Conservation (phyloP, 192 early-diverging fungal genomes). For the Coemansia sp. region DNA sequence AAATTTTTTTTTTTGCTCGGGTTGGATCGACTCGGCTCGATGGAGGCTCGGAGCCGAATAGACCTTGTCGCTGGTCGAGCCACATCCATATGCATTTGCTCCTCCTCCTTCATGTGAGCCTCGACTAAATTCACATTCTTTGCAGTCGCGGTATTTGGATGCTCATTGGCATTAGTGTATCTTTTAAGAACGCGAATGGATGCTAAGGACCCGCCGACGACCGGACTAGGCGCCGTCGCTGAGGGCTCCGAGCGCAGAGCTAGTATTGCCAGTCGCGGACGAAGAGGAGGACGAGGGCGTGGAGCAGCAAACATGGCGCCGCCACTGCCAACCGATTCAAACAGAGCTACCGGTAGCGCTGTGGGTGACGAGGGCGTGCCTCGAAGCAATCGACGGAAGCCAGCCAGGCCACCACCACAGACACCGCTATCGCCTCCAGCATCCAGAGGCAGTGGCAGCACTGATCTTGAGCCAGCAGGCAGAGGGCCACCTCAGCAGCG, state of each 20-base stretch:
- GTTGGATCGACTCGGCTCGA: constrained; percentile 6
- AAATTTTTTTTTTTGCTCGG: not conserved
- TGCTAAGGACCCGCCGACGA: not conserved
- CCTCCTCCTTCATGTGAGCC: not conserved
- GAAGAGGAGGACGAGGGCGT: not conserved
- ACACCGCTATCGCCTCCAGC: not conserved
- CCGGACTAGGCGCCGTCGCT: not conserved
- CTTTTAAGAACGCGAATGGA: constrained; percentile 3
- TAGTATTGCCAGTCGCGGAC: constrained; percentile 1
- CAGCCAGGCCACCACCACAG: not conserved
- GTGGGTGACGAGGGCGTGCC: not conserved
- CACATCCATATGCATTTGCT: not conserved
- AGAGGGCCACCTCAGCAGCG: not conserved
- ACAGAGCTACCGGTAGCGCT: not conserved
- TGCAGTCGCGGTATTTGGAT: not conserved
- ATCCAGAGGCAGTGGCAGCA: not conserved
- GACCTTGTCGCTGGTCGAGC: not conserved
- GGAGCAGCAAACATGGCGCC: not conserved
- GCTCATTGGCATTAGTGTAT: not conserved
- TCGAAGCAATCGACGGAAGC: not conserved
- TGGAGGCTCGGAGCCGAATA: not conserved
- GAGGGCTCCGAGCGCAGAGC: not conserved
- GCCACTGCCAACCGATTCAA: not conserved
- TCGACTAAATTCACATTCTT: not conserved
- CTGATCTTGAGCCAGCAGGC: not conserved